Evolutionary conservation across 2,329 filamentous ascomycete species (phyloP).

Genomic region (Phaeosphaeria sp.): DNA sequence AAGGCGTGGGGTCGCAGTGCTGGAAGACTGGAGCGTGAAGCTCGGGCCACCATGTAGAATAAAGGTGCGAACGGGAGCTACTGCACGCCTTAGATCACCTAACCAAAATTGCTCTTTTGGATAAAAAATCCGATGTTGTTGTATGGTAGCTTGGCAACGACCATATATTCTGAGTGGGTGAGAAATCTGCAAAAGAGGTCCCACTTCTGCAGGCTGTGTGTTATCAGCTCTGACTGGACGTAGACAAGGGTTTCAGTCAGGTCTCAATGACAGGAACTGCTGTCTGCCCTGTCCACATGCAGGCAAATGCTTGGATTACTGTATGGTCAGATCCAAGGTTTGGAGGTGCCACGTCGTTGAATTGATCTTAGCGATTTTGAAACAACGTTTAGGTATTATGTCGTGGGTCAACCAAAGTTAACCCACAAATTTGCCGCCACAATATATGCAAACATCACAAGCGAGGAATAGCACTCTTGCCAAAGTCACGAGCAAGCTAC

Average conservation of each 20-base stretch:
- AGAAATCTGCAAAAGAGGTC: too few species aligned
- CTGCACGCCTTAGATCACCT: neutral
- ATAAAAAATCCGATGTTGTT: too few species aligned
- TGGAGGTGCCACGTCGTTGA: neutral
- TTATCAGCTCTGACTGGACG: neutral
- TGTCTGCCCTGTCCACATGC: neutral
- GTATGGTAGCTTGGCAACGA: too few species aligned
- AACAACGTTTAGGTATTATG: neutral
- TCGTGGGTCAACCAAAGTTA: constrained; percentile 9
- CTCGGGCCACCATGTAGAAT: neutral
- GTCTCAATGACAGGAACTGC: neutral
- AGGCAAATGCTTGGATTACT: neutral
- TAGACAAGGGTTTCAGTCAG: neutral
- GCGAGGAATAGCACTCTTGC: constrained; percentile 40
- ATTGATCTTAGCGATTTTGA: neutral
- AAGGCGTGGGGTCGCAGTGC: neutral
- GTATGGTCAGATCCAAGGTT: neutral
- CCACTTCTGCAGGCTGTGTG: too few species aligned
- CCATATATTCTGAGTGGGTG: too few species aligned
- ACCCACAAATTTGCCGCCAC: constrained; percentile 44
- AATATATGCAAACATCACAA: constrained; percentile 48
- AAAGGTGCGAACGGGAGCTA: neutral
- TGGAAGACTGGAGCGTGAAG: neutral
- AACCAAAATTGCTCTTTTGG: too few species aligned
- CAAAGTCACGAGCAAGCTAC: constrained; percentile 25